A percentile compares a stretch with the other conserved stretches of the same genome.
Evolutionary conservation across 2,329 filamentous ascomycete genomes (phyloP).

Genomic region (Elsinoe arachidis): DNA sequence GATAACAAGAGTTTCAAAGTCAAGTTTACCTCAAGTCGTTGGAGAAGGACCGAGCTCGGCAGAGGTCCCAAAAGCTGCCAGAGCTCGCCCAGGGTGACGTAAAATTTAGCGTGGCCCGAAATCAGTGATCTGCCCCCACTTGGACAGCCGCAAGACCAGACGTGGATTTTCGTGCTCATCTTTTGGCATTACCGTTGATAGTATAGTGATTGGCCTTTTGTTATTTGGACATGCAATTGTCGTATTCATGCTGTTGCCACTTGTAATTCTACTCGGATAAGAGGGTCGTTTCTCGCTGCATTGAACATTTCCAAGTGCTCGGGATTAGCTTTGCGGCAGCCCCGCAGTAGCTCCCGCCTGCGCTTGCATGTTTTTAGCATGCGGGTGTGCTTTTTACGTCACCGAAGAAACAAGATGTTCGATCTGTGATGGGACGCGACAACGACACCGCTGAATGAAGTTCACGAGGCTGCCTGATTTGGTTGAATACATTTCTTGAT

Average conservation of each 20-base stretch:
- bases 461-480: not conserved
- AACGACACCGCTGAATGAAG: not conserved
- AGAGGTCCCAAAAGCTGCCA: not conserved
- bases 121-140: not conserved
- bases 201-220: no score
- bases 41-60: not conserved
- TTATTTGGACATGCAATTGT: no score
- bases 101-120: not conserved
- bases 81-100: not conserved
- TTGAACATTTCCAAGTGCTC: not conserved
- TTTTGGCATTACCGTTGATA: no score
- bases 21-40: no score
- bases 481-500: not conserved
- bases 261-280: no score
- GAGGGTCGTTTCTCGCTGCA: not conserved
- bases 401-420: slow-evolving; percentile 10
- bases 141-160: not conserved
- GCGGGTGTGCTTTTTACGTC: not conserved
- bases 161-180: not conserved
- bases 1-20: not conserved
- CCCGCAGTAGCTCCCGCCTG: slow-evolving; percentile 6
- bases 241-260: no score
- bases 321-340: not conserved
- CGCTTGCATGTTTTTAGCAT: slow-evolving; percentile 8
- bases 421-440: slow-evolving; percentile 7